Conservation (phyloP, 163 green algal genomes). For the Scenedesmus sp. region DNA sequence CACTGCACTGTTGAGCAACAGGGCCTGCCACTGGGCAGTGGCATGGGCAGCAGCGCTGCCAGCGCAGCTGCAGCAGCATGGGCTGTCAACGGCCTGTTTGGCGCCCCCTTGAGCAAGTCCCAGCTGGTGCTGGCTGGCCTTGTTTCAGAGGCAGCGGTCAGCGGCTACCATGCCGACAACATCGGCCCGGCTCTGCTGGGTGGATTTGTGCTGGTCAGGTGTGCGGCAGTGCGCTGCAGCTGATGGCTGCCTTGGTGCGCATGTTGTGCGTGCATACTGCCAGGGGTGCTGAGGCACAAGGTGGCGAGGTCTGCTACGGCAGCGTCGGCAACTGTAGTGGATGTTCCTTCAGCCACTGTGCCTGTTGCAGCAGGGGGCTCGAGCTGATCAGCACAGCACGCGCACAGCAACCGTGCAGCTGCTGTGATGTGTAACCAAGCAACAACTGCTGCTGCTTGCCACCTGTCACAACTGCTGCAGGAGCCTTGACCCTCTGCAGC, state of each 20-base stretch:
- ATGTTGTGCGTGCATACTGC: background rate
- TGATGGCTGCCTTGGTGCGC: too few relatives aligned
- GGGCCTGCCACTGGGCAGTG: slow-evolving; percentile 96
- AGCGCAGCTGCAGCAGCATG: slow-evolving; percentile 90
- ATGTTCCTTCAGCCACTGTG: background rate
- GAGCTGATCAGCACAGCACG: too few relatives aligned
- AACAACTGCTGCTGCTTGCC: background rate
- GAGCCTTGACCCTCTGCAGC: slow-evolving; percentile 78
- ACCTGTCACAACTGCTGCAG: slow-evolving; percentile 55
- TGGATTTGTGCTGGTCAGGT: slow-evolving; percentile 96
- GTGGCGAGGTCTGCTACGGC: background rate
- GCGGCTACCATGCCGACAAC: slow-evolving; percentile 99
- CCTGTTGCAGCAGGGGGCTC: background rate
- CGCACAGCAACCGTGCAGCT: background rate
- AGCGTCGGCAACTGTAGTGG: too few relatives aligned
- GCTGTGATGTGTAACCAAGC: too few relatives aligned
- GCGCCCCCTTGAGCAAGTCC: slow-evolving; percentile 84
- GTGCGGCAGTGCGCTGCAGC: background rate
- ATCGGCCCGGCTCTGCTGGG: slow-evolving; percentile 95
- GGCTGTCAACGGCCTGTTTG: slow-evolving; percentile 97
- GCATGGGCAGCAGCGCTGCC: slow-evolving; percentile 94
- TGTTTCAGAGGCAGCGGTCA: slow-evolving; percentile 89
- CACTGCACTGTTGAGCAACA: slow-evolving; percentile 54
- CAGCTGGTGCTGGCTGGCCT: slow-evolving; percentile 92
- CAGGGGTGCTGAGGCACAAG: background rate